A percentile compares a stretch with the other conserved stretches of the same genome.
phyloP scores from a whole-genome alignment of 2,329 filamentous ascomycete species.

The Alternaria postmessia region DNA sequence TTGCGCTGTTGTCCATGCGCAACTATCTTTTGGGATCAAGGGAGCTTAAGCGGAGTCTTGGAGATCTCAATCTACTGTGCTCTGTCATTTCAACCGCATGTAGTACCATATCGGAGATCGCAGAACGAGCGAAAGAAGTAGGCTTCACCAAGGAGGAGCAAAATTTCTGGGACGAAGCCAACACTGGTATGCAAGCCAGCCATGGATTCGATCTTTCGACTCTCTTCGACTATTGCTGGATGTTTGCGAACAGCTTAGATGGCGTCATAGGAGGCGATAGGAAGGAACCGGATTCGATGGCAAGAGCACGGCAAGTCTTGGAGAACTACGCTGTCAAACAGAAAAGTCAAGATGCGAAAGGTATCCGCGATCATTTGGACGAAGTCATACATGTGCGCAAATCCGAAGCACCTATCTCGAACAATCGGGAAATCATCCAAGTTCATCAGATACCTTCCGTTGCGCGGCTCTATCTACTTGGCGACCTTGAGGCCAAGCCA shows the following conservation, averaged over 20 bases:
- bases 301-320: conserved; percentile 28
- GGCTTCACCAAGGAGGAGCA: conserved; percentile 4
- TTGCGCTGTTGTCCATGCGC: conserved; percentile 25
- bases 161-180: conserved; percentile 38
- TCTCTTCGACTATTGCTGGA: conserved; percentile 31
- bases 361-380: conserved; percentile 30
- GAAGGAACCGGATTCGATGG: conserved; percentile 25
- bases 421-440: conserved; percentile 27
- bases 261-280: conserved; percentile 24
- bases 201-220: conserved; percentile 26
- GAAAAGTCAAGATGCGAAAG: conserved; percentile 22
- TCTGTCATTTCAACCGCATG: conserved; percentile 33
- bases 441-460: conserved; percentile 40
- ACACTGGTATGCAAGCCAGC: conserved; percentile 26
- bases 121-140: conserved; percentile 30
- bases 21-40: conserved; percentile 19
- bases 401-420: conserved; percentile 22
- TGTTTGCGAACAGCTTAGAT: conserved; percentile 33
- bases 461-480: conserved; percentile 36
- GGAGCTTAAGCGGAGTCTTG: conserved; percentile 11
- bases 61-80: conserved; percentile 37
- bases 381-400: conserved; percentile 37
- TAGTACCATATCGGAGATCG: conserved; percentile 31
- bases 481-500: conserved; percentile 31
- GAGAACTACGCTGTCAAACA: conserved; percentile 30